These are phyloP conservation scores for Sonneratia caseolaris DNA, from an alignment of 345 rosid species.

Conservation along the genomic window DNA sequence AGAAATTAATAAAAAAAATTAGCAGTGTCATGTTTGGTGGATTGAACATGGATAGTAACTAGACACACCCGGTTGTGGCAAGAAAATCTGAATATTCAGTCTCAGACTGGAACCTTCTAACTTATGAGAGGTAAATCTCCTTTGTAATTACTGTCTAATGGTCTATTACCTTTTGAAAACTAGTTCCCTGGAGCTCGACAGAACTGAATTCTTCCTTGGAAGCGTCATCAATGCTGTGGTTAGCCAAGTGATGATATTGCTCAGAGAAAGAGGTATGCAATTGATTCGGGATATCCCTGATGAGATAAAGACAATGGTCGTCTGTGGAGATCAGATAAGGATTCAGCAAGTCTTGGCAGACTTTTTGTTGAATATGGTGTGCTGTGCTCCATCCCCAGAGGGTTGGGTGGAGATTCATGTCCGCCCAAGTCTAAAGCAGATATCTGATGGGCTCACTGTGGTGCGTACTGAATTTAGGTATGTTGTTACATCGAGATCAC, in stretches of 20 bases:
- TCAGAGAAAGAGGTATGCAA: conserved; percentile 73
- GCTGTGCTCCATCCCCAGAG: conserved; percentile 58
- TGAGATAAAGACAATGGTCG: conserved; percentile 66
- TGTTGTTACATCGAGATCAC: background rate
- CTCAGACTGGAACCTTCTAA: background rate
- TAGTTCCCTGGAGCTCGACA: conserved; percentile 75
- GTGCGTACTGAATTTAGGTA: conserved; percentile 76
- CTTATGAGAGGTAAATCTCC: background rate
- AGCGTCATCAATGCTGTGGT: conserved; percentile 85
- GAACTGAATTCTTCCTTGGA: conserved; percentile 68
- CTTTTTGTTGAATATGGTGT: conserved; percentile 76
- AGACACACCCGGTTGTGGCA: background rate
- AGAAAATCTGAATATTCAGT: background rate
- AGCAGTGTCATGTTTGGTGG: background rate
- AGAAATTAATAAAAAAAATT: background rate
- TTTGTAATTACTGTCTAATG: conserved; percentile 8
- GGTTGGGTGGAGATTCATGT: conserved; percentile 95
- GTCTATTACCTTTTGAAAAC: conserved; percentile 11
- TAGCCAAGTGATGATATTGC: conserved; percentile 80
- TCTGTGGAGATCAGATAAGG: conserved; percentile 86
- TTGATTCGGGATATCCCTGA: conserved; percentile 93
- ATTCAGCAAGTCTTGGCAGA: conserved; percentile 87
- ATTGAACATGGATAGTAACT: background rate
- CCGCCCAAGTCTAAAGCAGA: conserved; percentile 48
- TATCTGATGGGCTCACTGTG: conserved; percentile 34